phyloP scores from a whole-genome alignment of 2,329 filamentous ascomycete species.

The Samsoniella hepiali region DNA sequence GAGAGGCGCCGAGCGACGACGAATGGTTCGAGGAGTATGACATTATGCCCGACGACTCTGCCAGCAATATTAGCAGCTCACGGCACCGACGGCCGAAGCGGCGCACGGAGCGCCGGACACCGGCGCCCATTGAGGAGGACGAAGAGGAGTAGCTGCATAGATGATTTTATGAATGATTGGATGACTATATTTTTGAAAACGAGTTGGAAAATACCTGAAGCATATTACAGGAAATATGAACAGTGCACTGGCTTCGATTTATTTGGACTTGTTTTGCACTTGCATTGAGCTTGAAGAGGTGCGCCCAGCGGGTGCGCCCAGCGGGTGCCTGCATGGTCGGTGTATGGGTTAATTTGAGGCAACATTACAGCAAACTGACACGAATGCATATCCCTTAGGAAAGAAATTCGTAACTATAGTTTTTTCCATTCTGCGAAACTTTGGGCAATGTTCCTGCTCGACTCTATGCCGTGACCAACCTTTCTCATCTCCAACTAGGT shows the following conservation, averaged over 20 bases:
- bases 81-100: conserved; percentile 64
- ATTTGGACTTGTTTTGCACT: neutral
- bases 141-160: conserved; percentile 50
- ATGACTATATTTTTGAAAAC: conserved; percentile 12
- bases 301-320: neutral
- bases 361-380: neutral
- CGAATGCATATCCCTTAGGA: neutral
- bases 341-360: neutral
- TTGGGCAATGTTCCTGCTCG: neutral
- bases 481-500: too few species aligned
- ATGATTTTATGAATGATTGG: neutral
- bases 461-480: neutral
- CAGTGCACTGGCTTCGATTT: conserved; percentile 6
- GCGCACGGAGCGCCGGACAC: conserved; percentile 65
- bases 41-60: conserved; percentile 74
- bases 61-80: conserved; percentile 75
- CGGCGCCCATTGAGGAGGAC: conserved; percentile 72
- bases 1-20: conserved; percentile 52
- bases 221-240: conserved; percentile 2
- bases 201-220: neutral
- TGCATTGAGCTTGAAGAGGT: neutral
- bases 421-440: too few species aligned
- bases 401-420: neutral
- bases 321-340: neutral
- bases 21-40: conserved; percentile 57